A percentile compares a stretch with the other conserved stretches of the same genome.
These are phyloP conservation scores for Seminavis robusta DNA, from an alignment of 108 stramenopile genomes.

Conservation along the genomic window DNA sequence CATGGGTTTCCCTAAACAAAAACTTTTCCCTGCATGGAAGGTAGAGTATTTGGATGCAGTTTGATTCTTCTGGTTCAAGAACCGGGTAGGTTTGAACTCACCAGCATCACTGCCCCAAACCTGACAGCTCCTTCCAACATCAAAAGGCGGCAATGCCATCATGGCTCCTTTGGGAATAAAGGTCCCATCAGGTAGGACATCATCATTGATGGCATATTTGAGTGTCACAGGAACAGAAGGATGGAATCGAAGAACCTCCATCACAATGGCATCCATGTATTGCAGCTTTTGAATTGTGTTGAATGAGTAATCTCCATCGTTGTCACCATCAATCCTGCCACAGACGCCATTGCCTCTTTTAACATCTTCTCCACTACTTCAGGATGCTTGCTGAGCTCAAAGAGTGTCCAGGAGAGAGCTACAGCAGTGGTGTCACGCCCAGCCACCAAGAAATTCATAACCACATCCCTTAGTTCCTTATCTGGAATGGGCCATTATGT, in stretches of 20 bases:
- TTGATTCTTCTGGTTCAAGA: constrained; percentile 24
- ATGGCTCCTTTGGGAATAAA: constrained; percentile 18
- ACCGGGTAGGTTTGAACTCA: constrained; percentile 41
- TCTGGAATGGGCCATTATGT: too few species aligned
- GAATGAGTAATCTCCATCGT: constrained; percentile 1
- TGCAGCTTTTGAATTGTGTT: too few species aligned
- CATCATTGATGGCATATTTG: constrained; percentile 24
- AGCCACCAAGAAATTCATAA: constrained; percentile 53
- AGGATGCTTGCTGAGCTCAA: constrained; percentile 29
- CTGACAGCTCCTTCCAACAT: constrained; percentile 22
- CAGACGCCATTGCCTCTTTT: constrained; percentile 21
- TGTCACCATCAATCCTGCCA: constrained; percentile 5
- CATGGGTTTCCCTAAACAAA: constrained; percentile 28
- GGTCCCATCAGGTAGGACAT: constrained; percentile 52
- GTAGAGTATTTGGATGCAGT: neutral
- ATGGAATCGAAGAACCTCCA: constrained; percentile 46
- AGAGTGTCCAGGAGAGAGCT: constrained; percentile 43
- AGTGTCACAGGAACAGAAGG: constrained; percentile 37
- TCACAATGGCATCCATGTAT: constrained; percentile 31
- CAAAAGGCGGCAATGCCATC: constrained; percentile 21
- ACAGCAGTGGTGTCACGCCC: constrained; percentile 57
- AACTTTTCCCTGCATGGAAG: constrained; percentile 32
- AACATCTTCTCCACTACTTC: constrained; percentile 20
- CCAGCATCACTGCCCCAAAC: constrained; percentile 36
- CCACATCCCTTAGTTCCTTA: too few species aligned